phyloP scores from a whole-genome alignment of 2,329 filamentous ascomycete species.

The Metarhizium album region DNA sequence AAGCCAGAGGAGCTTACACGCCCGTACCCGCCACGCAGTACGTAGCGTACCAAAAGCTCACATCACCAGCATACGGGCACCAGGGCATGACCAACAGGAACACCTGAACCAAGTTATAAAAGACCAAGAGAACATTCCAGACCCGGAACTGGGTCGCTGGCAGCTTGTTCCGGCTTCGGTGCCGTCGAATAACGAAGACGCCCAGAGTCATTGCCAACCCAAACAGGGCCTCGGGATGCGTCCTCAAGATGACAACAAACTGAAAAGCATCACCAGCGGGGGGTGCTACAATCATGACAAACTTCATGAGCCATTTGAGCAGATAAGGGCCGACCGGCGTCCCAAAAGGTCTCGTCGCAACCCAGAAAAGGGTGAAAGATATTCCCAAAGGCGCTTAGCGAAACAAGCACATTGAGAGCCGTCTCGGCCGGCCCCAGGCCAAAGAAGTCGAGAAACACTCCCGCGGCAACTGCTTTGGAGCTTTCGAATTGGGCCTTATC shows the following conservation, averaged over 20 bases:
- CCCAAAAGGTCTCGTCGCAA: conserved; percentile 50
- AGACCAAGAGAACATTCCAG: conserved; percentile 47
- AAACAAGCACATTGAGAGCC: conserved; percentile 46
- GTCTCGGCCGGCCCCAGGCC: conserved; percentile 35
- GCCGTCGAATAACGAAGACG: conserved; percentile 44
- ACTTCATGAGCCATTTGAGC: conserved; percentile 45
- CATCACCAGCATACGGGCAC: conserved; percentile 52
- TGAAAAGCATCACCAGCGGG: conserved; percentile 55
- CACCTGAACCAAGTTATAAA: conserved; percentile 47
- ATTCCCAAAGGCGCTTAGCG: conserved; percentile 48
- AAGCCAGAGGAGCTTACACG: conserved; percentile 36
- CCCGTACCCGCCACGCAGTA: conserved; percentile 55
- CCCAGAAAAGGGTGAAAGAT: conserved; percentile 50
- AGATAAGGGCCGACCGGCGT: conserved; percentile 50
- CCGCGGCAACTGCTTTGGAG: conserved; percentile 39
- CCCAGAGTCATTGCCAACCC: conserved; percentile 44
- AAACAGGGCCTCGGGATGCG: conserved; percentile 50
- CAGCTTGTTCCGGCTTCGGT: conserved; percentile 39
- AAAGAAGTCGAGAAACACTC: conserved; percentile 48
- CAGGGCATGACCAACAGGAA: conserved; percentile 61
- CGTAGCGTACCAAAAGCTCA: conserved; percentile 65
- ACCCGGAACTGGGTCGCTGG: conserved; percentile 41
- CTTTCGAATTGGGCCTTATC: conserved; percentile 3
- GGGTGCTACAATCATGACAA: conserved; percentile 49
- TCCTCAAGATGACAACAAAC: conserved; percentile 49